phyloP scores from a whole-genome alignment of 179 eudicot species.

The Spinacia oleracea region DNA sequence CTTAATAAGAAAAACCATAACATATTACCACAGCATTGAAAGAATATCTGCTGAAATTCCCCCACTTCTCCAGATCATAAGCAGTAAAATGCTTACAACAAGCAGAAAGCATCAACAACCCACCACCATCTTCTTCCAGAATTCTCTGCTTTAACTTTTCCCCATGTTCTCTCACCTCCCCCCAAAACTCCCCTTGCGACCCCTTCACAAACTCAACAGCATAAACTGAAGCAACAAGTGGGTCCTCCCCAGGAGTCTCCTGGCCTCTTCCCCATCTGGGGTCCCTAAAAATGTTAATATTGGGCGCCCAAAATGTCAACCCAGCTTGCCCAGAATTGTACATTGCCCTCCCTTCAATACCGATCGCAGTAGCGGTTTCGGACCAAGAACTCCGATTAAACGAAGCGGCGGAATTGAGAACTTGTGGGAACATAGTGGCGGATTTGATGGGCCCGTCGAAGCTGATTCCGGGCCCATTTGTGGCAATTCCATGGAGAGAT shows the following conservation, averaged over 20 bases:
- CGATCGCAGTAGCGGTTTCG: conserved; percentile 48
- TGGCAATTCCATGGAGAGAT: conserved; percentile 76
- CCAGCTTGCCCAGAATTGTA: conserved; percentile 83
- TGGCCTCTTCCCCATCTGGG: conserved; percentile 99
- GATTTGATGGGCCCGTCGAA: conserved; percentile 56
- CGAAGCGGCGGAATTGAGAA: conserved; percentile 59
- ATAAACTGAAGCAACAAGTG: conserved; percentile 54
- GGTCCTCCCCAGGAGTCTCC: conserved; percentile 98
- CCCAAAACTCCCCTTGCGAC: conserved; percentile 48
- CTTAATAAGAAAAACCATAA: background rate
- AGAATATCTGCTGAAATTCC: conserved; percentile 59
- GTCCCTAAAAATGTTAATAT: conserved; percentile 83
- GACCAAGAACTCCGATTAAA: conserved; percentile 66
- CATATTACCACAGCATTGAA: conserved; percentile 80
- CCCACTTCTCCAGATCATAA: conserved; percentile 91
- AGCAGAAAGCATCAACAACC: conserved; percentile 76
- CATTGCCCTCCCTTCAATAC: conserved; percentile 84
- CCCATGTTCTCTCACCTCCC: background rate
- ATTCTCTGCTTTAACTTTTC: conserved; percentile 34
- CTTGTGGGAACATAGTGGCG: conserved; percentile 85
- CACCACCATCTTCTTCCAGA: conserved; percentile 34
- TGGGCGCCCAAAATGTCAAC: conserved; percentile 92
- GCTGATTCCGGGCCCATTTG: conserved; percentile 77
- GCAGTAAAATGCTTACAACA: conserved; percentile 95
- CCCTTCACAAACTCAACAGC: conserved; percentile 70